A percentile compares a stretch with the other conserved stretches of the same genome.
phyloP scores from a whole-genome alignment of 2,329 filamentous ascomycete genomes.

The Neodidymelliopsis sp. region DNA sequence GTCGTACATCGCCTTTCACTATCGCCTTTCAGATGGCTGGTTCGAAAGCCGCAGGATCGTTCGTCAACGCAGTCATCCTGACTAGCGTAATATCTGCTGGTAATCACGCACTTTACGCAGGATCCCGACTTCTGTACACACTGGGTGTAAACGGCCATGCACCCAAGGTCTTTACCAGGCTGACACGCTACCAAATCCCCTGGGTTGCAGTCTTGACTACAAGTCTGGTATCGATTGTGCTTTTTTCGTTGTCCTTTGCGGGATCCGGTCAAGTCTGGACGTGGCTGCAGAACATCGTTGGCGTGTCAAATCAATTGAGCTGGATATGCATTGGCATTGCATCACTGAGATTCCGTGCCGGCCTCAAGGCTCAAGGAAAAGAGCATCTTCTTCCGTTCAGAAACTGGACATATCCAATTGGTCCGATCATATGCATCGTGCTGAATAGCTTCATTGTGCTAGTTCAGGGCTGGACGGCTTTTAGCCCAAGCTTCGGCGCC shows the following conservation, averaged over 20 bases:
- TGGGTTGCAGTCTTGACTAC: constrained; percentile 48
- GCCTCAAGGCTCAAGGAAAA: constrained; percentile 55
- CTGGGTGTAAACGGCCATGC: constrained; percentile 68
- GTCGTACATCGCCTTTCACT: constrained; percentile 67
- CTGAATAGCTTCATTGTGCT: constrained; percentile 41
- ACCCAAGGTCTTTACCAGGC: constrained; percentile 70
- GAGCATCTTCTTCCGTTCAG: constrained; percentile 58
- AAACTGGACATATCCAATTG: constrained; percentile 65
- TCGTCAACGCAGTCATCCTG: constrained; percentile 72
- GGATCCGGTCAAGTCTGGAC: constrained; percentile 50
- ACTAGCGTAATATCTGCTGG: constrained; percentile 67
- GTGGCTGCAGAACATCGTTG: constrained; percentile 77
- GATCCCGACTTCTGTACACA: constrained; percentile 63
- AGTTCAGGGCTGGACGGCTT: constrained; percentile 57
- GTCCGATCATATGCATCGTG: constrained; percentile 52
- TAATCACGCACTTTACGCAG: constrained; percentile 64
- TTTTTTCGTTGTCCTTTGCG: constrained; percentile 55
- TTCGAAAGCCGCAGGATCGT: constrained; percentile 65
- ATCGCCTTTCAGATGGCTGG: constrained; percentile 70
- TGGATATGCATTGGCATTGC: constrained; percentile 65
- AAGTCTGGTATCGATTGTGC: constrained; percentile 47
- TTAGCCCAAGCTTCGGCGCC: constrained; percentile 55
- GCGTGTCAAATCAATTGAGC: constrained; percentile 60
- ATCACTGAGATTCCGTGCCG: constrained; percentile 64
- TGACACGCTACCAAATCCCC: constrained; percentile 53